Percentiles rank a stretch among this genome's conserved stretches.
These are phyloP conservation scores for Diaporthe ilicicola DNA, from an alignment of 2,329 filamentous ascomycete species.

Conservation along the genomic window DNA sequence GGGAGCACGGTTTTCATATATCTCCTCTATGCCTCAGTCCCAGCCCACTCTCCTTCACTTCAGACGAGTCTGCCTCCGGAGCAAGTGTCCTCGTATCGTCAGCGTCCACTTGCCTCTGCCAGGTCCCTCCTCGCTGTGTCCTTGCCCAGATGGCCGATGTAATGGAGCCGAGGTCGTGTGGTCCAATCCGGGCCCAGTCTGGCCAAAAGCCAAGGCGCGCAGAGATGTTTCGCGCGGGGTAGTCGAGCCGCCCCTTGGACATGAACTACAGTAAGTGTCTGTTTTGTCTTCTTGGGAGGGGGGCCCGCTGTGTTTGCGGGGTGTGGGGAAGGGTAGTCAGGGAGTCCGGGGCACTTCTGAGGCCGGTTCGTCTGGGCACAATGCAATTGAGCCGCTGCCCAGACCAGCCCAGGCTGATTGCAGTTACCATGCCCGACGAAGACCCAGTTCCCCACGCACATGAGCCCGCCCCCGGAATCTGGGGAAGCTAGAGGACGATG, in stretches of 20 bases:
- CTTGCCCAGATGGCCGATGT: slow-evolving; percentile 17
- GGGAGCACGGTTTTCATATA: neutral
- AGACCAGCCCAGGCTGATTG: slow-evolving; percentile 1
- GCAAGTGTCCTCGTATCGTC: neutral
- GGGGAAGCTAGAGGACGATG: neutral
- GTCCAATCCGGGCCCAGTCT: slow-evolving; percentile 10
- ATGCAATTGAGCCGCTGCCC: slow-evolving; percentile 20
- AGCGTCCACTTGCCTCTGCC: neutral
- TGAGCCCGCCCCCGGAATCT: slow-evolving; percentile 15
- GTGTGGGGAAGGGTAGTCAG: neutral
- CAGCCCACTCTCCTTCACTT: neutral
- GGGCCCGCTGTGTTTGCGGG: slow-evolving; percentile 14
- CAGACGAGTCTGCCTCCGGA: neutral
- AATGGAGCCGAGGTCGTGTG: slow-evolving; percentile 14
- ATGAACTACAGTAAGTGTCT: neutral
- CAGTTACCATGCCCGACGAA: neutral
- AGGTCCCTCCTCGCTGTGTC: slow-evolving; percentile 10
- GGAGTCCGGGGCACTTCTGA: neutral
- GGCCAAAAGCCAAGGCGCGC: neutral
- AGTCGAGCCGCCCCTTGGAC: neutral
- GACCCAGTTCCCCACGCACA: neutral
- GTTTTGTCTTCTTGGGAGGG: too few relatives aligned
- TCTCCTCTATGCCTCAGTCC: neutral
- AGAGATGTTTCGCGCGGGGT: slow-evolving; percentile 11
- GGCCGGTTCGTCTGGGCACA: slow-evolving; percentile 6